Conservation (phyloP, 2,329 filamentous ascomycete genomes). For the Metarhizium anisopliae region DNA sequence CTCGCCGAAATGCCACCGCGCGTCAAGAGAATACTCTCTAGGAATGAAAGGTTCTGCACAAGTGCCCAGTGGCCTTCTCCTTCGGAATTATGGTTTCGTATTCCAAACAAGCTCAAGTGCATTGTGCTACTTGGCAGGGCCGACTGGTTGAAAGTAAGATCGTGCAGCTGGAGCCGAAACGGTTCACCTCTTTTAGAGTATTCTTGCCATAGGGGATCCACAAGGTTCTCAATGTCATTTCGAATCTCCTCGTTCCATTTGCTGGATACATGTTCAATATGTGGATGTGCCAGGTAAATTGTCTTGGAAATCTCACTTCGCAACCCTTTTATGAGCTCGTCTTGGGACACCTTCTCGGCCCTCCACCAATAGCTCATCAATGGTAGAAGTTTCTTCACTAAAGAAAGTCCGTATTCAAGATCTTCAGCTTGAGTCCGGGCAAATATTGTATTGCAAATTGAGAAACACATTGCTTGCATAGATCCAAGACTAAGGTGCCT, state of each 20-base stretch:
- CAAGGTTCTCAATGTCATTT: conserved; percentile 51
- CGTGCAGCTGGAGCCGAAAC: conserved; percentile 68
- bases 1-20: conserved; percentile 13
- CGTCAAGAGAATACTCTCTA: conserved; percentile 41
- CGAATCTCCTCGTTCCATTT: conserved; percentile 31
- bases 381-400: conserved; percentile 56
- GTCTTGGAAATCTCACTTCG: conserved; percentile 72
- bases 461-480: conserved; percentile 65
- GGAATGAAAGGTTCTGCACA: conserved; percentile 47
- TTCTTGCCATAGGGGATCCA: conserved; percentile 65
- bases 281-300: conserved; percentile 56
- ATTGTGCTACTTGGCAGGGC: conserved; percentile 35
- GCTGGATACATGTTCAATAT: conserved; percentile 48
- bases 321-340: conserved; percentile 51
- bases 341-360: conserved; percentile 53
- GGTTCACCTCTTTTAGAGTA: conserved; percentile 65
- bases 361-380: conserved; percentile 71
- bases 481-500: conserved; percentile 49
- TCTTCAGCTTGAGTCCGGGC: conserved; percentile 59
- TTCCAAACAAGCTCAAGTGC: conserved; percentile 39
- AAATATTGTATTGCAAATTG: conserved; percentile 64
- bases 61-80: conserved; percentile 53
- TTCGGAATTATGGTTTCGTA: conserved; percentile 42
- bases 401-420: conserved; percentile 48
- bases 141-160: conserved; percentile 52